Evolutionary conservation across 164 flowering plant species (phyloP), one percentile per base, ranked within the genome.

Genomic region (Cinnamomum chago): DNA sequence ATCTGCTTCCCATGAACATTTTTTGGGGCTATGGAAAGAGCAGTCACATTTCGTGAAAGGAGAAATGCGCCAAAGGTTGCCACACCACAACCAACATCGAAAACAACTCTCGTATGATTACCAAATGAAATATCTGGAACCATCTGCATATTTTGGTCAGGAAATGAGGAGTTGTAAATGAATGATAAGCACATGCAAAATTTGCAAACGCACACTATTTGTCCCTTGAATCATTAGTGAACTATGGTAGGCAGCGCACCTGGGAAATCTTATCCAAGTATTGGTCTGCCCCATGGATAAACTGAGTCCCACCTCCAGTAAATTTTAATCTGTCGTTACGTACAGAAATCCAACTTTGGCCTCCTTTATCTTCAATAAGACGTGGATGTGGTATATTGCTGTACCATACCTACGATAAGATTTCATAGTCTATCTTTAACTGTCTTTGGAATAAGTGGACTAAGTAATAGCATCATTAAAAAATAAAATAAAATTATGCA

Each of bases 271-370:
- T 97, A 87, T 91, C 84, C 83, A 96, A 75, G 81, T 96, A 96
- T 67, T 89, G 83, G 78, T 94, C 85, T n/a, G 97, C 99, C 58
- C 99, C 99, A 71, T 92, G 99, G 68, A 96, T 96, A 77, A 92
- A 96, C 82, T 91, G 98, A 15, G 99, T 96, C 22, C 99, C 99
- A 50, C 99, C 99, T 77, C 99, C 99, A 11, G 98, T 97, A 87
- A 96, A 96, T 81, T 80, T 94, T 72, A 96, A 96, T 82, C 89
- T 96, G 76, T 90, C 90, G 71, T 90, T 90, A 17, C 67, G 82
- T 76, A 74, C 82, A 4, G 79, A 69, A 71, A 96, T 94, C 99
- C 98, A 96, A 81, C 94, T 96, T 72, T 96, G 99, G 62, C 98
- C 98, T 2, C 99, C 97, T 84, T 96, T 94, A 81, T 96, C 98